A percentile compares a stretch with the other conserved stretches of the same genome.
Evolutionary conservation across 768 basidiomycete species (phyloP).

Genomic region (Boletus pseudo-olivaceus): DNA sequence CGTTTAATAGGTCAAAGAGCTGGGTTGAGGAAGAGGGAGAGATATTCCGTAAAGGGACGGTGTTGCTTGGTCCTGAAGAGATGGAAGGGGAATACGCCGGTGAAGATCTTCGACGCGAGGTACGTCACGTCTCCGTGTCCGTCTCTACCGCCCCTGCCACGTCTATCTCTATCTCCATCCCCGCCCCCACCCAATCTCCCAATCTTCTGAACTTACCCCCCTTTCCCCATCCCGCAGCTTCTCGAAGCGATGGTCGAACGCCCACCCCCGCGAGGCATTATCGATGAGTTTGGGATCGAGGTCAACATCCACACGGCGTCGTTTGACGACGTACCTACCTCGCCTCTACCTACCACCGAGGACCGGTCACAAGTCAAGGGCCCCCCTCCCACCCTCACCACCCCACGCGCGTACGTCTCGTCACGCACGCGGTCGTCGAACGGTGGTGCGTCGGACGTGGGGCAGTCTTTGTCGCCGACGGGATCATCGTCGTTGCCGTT

Average conservation of each 20-base stretch:
- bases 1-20: constrained; percentile 52
- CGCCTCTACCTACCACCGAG: constrained; percentile 18
- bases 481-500: constrained; percentile 26
- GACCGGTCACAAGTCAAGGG: constrained; percentile 29
- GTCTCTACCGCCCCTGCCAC: neutral
- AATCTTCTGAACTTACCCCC: neutral
- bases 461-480: constrained; percentile 8
- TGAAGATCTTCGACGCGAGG: constrained; percentile 83
- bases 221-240: constrained; percentile 46
- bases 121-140: constrained; percentile 25
- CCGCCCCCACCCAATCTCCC: neutral
- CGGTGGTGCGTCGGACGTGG: neutral
- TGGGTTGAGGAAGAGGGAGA: constrained; percentile 96
- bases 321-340: constrained; percentile 13
- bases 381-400: constrained; percentile 18
- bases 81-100: constrained; percentile 89
- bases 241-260: constrained; percentile 85
- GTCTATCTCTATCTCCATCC: neutral
- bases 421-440: constrained; percentile 45
- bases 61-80: constrained; percentile 76
- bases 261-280: constrained; percentile 69
- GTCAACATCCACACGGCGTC: constrained; percentile 6
- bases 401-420: constrained; percentile 56
- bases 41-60: constrained; percentile 88
- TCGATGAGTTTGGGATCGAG: constrained; percentile 57